A percentile compares a stretch with the other conserved stretches of the same genome.
Evolutionary conservation across 2,329 filamentous ascomycete genomes (phyloP).

Genomic region (Neofusicoccum umdonicola): DNA sequence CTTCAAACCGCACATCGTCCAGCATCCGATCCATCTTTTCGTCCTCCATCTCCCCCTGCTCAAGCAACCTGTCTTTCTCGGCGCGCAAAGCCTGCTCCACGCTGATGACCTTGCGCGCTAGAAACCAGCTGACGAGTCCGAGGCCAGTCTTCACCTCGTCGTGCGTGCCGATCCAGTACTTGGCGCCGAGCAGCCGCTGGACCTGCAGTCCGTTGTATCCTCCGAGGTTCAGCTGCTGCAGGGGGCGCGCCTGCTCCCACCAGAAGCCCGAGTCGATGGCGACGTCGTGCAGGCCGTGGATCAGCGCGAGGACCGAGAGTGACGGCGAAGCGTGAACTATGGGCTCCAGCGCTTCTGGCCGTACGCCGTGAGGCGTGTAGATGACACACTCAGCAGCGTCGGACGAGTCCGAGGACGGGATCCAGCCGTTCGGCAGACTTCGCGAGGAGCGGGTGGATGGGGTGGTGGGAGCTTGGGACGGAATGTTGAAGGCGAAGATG

Average conservation of each 20-base stretch:
- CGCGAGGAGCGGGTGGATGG: constrained; percentile 11
- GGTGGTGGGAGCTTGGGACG: constrained; percentile 27
- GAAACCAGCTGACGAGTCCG: constrained; percentile 55
- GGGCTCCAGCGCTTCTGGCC: constrained; percentile 44
- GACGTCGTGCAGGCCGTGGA: constrained; percentile 65
- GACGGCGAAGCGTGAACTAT: constrained; percentile 46
- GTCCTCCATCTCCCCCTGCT: constrained; percentile 25
- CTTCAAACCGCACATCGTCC: constrained; percentile 48
- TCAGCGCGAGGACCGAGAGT: constrained; percentile 55
- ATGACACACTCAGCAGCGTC: constrained; percentile 55
- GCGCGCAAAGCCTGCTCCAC: constrained; percentile 49
- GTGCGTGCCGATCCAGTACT: constrained; percentile 66
- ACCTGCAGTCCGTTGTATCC: constrained; percentile 60
- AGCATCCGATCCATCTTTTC: constrained; percentile 29
- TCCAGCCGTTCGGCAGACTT: constrained; percentile 10
- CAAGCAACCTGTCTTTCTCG: constrained; percentile 35
- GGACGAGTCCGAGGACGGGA: constrained; percentile 2
- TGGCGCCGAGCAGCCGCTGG: constrained; percentile 51
- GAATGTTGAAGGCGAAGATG: constrained; percentile 53
- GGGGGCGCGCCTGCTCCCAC: neutral
- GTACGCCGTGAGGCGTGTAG: constrained; percentile 64
- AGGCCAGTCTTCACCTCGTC: constrained; percentile 62
- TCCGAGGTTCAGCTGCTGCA: constrained; percentile 62
- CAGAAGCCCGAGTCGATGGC: constrained; percentile 37
- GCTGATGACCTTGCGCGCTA: constrained; percentile 42